phyloP scores from a whole-genome alignment of 495 filamentous ascomycete genomes.

The Halenospora varia region DNA sequence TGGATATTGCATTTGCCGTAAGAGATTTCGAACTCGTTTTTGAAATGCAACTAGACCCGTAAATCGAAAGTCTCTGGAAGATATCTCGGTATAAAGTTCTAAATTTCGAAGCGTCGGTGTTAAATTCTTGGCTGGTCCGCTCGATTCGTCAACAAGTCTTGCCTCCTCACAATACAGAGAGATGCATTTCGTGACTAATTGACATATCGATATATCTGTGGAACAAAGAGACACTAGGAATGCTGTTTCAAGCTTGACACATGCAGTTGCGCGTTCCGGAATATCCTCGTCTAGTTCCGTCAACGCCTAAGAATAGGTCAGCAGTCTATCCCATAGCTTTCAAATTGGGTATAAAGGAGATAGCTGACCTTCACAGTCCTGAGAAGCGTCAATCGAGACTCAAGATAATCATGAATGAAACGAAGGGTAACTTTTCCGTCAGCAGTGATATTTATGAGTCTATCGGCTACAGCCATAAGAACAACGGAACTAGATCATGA shows the following conservation, averaged over 20 bases:
- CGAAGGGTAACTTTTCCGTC: constrained; percentile 33
- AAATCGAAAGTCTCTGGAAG: constrained; percentile 57
- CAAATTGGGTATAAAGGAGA: background rate
- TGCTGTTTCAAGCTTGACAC: constrained; percentile 48
- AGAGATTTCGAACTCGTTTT: constrained; percentile 50
- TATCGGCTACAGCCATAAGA: constrained; percentile 45
- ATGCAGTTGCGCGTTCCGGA: constrained; percentile 42
- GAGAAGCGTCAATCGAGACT: constrained; percentile 42
- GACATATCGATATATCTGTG: constrained; percentile 57
- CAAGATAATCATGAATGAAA: constrained; percentile 48
- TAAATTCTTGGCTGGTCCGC: constrained; percentile 41
- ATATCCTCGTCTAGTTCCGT: constrained; percentile 43
- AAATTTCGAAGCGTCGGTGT: constrained; percentile 53
- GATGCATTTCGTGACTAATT: constrained; percentile 56
- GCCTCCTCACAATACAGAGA: constrained; percentile 60
- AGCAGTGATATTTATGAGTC: constrained; percentile 35
- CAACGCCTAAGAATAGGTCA: constrained; percentile 35
- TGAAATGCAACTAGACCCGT: constrained; percentile 65
- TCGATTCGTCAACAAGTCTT: constrained; percentile 44
- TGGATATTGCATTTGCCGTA: constrained; percentile 56
- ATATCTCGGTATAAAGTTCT: constrained; percentile 56
- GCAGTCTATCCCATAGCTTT: background rate
- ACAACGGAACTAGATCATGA: constrained; percentile 27
- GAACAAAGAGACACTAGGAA: constrained; percentile 60
- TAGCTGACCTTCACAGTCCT: constrained; percentile 39